Conservation (phyloP, 148 eudicot species). For the Persicaria tinctoria region DNA sequence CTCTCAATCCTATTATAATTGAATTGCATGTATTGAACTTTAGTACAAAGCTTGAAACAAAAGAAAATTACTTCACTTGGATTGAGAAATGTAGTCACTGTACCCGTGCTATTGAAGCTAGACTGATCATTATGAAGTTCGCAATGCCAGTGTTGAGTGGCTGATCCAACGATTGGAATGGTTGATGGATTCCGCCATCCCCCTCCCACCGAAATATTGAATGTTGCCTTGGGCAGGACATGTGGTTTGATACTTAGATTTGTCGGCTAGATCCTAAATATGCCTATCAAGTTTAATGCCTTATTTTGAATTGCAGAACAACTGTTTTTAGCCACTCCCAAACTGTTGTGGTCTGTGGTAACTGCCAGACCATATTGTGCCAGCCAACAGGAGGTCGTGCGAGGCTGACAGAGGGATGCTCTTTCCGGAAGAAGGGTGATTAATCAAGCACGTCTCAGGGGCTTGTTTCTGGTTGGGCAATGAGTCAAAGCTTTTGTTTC, state of each 20-base stretch:
- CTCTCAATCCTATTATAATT: background rate
- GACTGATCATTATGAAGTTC: too few species aligned
- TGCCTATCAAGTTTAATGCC: background rate
- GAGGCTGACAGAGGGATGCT: slow-evolving; percentile 8
- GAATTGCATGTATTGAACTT: background rate
- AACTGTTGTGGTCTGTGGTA: slow-evolving; percentile 14
- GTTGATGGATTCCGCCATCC: too few species aligned
- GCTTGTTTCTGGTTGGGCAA: background rate
- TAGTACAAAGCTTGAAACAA: background rate
- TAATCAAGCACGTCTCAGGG: background rate
- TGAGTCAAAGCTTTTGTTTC: background rate
- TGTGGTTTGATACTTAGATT: too few species aligned
- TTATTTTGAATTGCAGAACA: background rate
- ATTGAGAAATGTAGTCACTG: background rate
- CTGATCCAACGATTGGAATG: too few species aligned
- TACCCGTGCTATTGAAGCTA: background rate
- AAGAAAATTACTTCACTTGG: background rate
- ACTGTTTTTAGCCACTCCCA: slow-evolving; percentile 13
- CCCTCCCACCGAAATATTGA: too few species aligned
- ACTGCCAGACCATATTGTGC: slow-evolving; percentile 10
- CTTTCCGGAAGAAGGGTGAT: slow-evolving; percentile 12
- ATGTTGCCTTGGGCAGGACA: too few species aligned
- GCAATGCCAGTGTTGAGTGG: too few species aligned
- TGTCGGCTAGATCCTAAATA: background rate
- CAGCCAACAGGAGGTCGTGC: slow-evolving; percentile 12